Evolutionary conservation across 2,329 filamentous ascomycete genomes (phyloP).

Genomic region (Talaromyces verruculosus): DNA sequence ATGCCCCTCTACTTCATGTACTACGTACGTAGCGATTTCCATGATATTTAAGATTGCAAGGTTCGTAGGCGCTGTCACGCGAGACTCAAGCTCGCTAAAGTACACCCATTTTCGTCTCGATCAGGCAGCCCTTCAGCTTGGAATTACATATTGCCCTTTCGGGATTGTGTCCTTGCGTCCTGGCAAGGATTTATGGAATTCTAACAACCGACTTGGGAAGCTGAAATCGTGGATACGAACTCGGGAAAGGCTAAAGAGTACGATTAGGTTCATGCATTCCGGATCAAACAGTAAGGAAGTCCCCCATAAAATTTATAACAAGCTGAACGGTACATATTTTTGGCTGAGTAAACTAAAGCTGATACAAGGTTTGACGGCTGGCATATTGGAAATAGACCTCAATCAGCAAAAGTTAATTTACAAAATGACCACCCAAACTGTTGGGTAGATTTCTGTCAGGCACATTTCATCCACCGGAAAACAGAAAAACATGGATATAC

Average conservation of each 20-base stretch:
- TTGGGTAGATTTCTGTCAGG: not conserved
- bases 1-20: not conserved
- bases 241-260: not conserved
- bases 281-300: not conserved
- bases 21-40: not conserved
- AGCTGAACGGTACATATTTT: not conserved
- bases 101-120: not conserved
- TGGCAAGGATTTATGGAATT: not conserved
- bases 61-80: not conserved
- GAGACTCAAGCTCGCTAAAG: constrained; percentile 4
- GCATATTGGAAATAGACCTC: not conserved
- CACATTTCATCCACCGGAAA: not conserved
- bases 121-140: not conserved
- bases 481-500: not conserved
- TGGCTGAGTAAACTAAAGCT: not conserved
- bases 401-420: not conserved
- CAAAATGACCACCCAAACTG: not conserved
- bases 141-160: not conserved
- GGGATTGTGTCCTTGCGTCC: not conserved
- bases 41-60: not conserved
- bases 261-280: not conserved
- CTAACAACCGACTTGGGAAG: not conserved
- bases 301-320: not conserved
- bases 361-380: not conserved
- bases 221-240: not conserved